Evolutionary conservation across 352 stramenopile species (phyloP), one percentile per base, ranked within the genome.

Genomic region (Phytophthora fragariaefolia): DNA sequence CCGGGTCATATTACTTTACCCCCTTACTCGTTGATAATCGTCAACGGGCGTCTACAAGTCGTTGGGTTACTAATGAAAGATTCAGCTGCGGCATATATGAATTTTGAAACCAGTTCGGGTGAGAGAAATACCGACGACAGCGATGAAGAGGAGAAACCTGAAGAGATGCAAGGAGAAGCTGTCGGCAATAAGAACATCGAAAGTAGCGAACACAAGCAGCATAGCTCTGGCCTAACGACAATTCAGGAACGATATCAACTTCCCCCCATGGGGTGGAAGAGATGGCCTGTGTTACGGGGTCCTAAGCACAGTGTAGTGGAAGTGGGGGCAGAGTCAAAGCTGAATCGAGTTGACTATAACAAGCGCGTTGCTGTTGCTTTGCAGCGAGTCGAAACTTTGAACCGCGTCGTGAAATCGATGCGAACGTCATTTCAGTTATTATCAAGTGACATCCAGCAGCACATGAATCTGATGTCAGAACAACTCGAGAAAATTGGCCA

Each of bases 351-450:
- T 18, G 74, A 78, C 24, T 80, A 85, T 15, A 71, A 81, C 13
- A 40, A 86, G 66, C 76, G 80, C 8, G 58, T 89, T 4, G 53
- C 52, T 2, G 46, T 49, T 5, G 61, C 76, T 23, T 69, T 69
- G 15, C 53, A 71, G 20, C 77, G 80, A 6, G 71, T 91, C 0
- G 76, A 85, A 24, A 66, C 40, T 0, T 38, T 91, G 30, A 65
- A 67, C 40, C 55, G 56, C 4, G 76, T 74, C 13, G 51, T 91
- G 26, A 79, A 83, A 43, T 68, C 46, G 26, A 79, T 91, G 34
- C 79, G 77, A 17, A 65, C 54, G 10, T 91, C 83, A 2, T 91
- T 91, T 43, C 66, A 80, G 43, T 40, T 90, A 8, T 90, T 90
- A 55, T 89, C 77, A 1, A 50, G 56, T 3, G 79, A 90, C 15